phyloP scores from a whole-genome alignment of 2,329 filamentous ascomycete genomes.

The Penicillium verrucosum region DNA sequence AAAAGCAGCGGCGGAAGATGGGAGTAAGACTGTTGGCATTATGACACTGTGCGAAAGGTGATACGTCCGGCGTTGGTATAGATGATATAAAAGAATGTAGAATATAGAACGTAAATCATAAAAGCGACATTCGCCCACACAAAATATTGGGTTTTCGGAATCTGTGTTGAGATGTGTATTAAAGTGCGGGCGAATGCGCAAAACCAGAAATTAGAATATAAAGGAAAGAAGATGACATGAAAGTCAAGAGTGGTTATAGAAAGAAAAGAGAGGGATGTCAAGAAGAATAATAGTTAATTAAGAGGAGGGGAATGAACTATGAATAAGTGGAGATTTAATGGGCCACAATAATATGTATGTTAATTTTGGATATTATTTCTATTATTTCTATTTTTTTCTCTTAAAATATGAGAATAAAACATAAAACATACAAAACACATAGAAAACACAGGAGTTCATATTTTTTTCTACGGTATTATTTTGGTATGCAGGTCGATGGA shows the following conservation, averaged over 20 bases:
- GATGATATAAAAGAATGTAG: constrained; percentile 43
- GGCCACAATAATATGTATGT: constrained; percentile 13
- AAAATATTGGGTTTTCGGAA: constrained; percentile 8
- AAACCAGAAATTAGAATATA: constrained; percentile 28
- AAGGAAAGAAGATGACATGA: constrained; percentile 24
- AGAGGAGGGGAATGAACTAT: constrained; percentile 13
- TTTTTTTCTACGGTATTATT: constrained; percentile 7
- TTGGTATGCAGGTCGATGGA: constrained; percentile 7
- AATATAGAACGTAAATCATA: constrained; percentile 30
- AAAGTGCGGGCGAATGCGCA: constrained; percentile 38
- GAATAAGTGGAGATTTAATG: constrained; percentile 15
- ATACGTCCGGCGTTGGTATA: constrained; percentile 46
- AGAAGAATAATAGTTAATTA: constrained; percentile 6
- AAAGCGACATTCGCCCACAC: constrained; percentile 42
- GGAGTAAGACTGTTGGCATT: constrained; percentile 92
- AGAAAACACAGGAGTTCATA: background rate
- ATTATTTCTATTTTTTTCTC: background rate
- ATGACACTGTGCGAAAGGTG: constrained; percentile 49
- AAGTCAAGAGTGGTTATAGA: constrained; percentile 16
- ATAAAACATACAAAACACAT: background rate
- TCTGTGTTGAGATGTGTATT: constrained; percentile 24
- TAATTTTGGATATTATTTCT: constrained; percentile 1
- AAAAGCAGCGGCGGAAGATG: constrained; percentile 93
- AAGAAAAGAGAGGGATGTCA: constrained; percentile 7
- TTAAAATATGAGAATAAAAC: background rate